Evolutionary conservation across 2,329 filamentous ascomycete genomes (phyloP), one percentile per base, ranked within the genome.

Genomic region (Paraconiothyrium brasiliense): DNA sequence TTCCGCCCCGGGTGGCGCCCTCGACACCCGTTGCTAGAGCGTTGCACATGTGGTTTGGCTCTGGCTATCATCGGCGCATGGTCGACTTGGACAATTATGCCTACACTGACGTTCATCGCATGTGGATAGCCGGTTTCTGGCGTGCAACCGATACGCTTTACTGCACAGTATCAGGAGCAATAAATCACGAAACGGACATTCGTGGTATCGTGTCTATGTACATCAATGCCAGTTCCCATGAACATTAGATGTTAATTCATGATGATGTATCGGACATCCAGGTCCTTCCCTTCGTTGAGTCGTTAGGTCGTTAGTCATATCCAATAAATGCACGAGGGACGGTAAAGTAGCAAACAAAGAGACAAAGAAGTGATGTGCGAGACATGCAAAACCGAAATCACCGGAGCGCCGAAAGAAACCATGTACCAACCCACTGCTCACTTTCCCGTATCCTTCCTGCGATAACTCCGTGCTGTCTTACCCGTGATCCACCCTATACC

Each of bases 181-280:
- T 35, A 47, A 39, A 57, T 41, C 7, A 14, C n/a, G 51, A 35
- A 59, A 20, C 57, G 20, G 48, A 62, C 34, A 46, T 64, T 63
- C 47, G 64, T 61, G 61, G 63, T 57, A 48, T 58, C 60, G 59
- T 60, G 62, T 67, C 63, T 63, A 68, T 57, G 61, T 63, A 63
- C 61, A 63, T 60, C 52, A 57, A 55, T 37, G 54, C 54, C 22
- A 62, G 9, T 51, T 37, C 24, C 60, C 61, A 55, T 67, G 60
- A 58, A 54, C 56, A 39, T 66, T 50, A 67, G 39, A 67, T 67
- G 46, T 68, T 14, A 48, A 69, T 27, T 71, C 65, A 58, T 68
- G 50, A n/a, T 51, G 54, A 49, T 66, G 62, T 61, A 34, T 58
- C 58, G 24, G 61, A 57, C 58, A 56, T 54, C 58, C 41, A 27